A percentile compares a stretch with the other conserved stretches of the same genome.
Evolutionary conservation across 176 grass and related monocot species (phyloP).

Genomic region (Oryza glaberrima): DNA sequence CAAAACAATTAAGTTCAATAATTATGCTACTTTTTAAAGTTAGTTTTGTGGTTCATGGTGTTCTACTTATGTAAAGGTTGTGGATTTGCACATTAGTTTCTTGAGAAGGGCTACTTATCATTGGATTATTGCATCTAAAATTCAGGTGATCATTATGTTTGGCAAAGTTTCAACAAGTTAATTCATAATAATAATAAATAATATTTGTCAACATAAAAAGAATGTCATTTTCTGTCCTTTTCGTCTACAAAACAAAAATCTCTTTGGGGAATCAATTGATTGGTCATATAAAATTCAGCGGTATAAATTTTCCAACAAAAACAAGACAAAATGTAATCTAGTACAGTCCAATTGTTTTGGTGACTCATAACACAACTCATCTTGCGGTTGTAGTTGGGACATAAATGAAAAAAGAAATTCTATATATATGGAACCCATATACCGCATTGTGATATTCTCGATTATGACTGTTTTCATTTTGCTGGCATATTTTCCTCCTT

Average conservation of each 20-base stretch:
- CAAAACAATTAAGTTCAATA: too few species aligned
- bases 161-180: too few species aligned
- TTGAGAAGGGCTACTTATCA: too few species aligned
- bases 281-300: background rate
- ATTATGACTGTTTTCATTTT: background rate
- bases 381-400: background rate
- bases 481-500: background rate
- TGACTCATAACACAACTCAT: background rate
- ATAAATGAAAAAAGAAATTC: background rate
- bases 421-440: background rate
- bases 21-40: too few species aligned
- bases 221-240: background rate
- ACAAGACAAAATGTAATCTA: background rate
- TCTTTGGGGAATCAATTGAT: background rate
- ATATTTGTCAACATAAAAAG: too few species aligned
- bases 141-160: too few species aligned
- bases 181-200: too few species aligned
- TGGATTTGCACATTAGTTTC: too few species aligned
- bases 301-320: background rate
- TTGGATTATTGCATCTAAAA: too few species aligned
- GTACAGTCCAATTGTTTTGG: background rate
- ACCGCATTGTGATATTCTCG: background rate
- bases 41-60: too few species aligned
- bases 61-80: too few species aligned
- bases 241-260: background rate